phyloP scores from a whole-genome alignment of 1,139 yeast species.

The Yamadazyma kanchanaburiensis region DNA sequence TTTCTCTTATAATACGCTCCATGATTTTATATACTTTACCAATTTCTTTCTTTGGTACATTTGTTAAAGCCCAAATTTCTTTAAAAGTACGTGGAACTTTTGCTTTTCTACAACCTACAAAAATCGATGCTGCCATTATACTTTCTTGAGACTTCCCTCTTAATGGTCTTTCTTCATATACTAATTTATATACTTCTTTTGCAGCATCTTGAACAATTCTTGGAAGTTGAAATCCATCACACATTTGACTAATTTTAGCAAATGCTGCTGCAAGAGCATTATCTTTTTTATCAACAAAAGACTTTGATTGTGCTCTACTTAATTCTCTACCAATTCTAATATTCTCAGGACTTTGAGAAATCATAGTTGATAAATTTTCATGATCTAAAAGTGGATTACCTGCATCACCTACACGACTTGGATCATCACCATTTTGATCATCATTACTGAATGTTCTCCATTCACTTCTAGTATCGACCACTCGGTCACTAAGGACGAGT shows the following conservation, averaged over 20 bases:
- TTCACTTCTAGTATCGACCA: constrained; percentile 94
- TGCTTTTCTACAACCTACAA: constrained; percentile 93
- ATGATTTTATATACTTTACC: constrained; percentile 85
- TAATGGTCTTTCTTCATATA: constrained; percentile 81
- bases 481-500: constrained; percentile 83
- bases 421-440: constrained; percentile 97
- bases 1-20: constrained; percentile 70
- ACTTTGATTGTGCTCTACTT: constrained; percentile 83
- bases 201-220: constrained; percentile 97
- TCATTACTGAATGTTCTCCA: constrained; percentile 98
- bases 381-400: constrained; percentile 92
- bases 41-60: constrained; percentile 91
- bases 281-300: constrained; percentile 83
- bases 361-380: constrained; percentile 89
- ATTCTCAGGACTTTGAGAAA: constrained; percentile 80
- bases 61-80: constrained; percentile 93
- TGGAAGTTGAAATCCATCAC: constrained; percentile 94
- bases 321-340: constrained; percentile 79
- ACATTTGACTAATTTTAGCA: constrained; percentile 89
- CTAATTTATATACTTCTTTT: constrained; percentile 90
- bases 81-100: constrained; percentile 92
- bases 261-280: constrained; percentile 86
- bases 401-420: constrained; percentile 99
- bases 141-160: constrained; percentile 92
- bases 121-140: constrained; percentile 95